phyloP scores from a whole-genome alignment of 208 protist species.

The Strigomonas culicis region DNA sequence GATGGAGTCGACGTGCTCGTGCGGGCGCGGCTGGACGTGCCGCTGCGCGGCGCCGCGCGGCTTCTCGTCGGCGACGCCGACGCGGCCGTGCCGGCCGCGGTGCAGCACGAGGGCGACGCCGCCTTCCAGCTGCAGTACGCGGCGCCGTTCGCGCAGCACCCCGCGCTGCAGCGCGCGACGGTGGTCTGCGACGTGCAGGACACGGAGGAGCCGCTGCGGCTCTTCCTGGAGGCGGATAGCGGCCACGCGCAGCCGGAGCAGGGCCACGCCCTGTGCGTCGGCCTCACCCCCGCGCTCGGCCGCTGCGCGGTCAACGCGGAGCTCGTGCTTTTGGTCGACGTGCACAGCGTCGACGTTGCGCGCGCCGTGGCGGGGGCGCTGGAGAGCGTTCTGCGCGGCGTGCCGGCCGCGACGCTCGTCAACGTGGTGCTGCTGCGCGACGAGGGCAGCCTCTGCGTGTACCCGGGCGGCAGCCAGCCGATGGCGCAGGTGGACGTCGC shows the following conservation, averaged over 20 bases:
- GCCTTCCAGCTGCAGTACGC: constrained; percentile 29
- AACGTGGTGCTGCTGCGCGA: constrained; percentile 37
- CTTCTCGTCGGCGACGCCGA: constrained; percentile 13
- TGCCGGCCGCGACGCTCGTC: constrained; percentile 34
- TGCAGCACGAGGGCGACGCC: constrained; percentile 40
- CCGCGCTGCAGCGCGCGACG: constrained; percentile 20
- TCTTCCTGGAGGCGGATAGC: constrained; percentile 32
- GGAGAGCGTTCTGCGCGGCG: constrained; percentile 15
- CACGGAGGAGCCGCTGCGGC: constrained; percentile 56
- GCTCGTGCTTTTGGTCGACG: constrained; percentile 62
- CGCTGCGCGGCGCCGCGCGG: constrained; percentile 41
- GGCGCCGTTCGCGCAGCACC: neutral
- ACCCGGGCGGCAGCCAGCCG: constrained; percentile 21
- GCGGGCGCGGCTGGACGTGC: constrained; percentile 35
- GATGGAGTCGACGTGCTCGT: constrained; percentile 23
- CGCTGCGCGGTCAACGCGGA: constrained; percentile 47
- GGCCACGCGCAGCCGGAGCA: constrained; percentile 11
- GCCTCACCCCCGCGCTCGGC: constrained; percentile 43
- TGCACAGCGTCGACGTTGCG: constrained; percentile 24
- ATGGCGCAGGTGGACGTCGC: constrained; percentile 17
- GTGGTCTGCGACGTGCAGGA: constrained; percentile 34
- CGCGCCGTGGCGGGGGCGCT: constrained; percentile 35
- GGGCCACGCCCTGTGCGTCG: constrained; percentile 35
- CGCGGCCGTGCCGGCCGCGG: constrained; percentile 9
- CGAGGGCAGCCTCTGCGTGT: constrained; percentile 17